These are phyloP conservation scores for Candida nitratophila DNA, from an alignment of 805 yeast genomes.

Conservation along the genomic window DNA sequence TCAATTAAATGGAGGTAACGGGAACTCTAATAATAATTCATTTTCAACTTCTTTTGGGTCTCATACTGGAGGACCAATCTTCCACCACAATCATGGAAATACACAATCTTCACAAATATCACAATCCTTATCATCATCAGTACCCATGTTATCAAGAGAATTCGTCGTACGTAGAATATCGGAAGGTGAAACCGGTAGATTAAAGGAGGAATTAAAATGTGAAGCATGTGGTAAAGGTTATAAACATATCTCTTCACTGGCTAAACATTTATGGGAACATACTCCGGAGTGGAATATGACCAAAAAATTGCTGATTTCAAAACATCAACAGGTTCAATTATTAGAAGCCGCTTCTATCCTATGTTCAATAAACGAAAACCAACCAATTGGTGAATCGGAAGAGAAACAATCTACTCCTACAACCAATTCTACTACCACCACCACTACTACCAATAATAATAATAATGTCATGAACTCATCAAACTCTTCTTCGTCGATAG, in stretches of 20 bases:
- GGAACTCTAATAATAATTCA: neutral
- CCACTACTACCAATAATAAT: neutral
- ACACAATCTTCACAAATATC: neutral
- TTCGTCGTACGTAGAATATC: conserved; percentile 78
- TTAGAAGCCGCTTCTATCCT: conserved; percentile 72
- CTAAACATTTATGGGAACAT: conserved; percentile 89
- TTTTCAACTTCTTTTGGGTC: conserved; percentile 1
- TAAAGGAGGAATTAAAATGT: conserved; percentile 78
- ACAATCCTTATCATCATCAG: neutral
- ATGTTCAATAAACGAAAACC: conserved; percentile 18
- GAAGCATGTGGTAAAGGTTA: conserved; percentile 91
- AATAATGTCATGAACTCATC: neutral
- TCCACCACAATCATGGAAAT: conserved; percentile 12
- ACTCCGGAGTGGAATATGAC: conserved; percentile 93
- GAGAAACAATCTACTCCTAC: conserved; percentile 1
- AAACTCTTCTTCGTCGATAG: conserved; percentile 3
- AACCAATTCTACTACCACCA: neutral
- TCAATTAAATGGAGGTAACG: too few species aligned
- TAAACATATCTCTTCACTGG: conserved; percentile 81
- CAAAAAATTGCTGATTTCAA: conserved; percentile 70
- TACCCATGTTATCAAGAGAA: conserved; percentile 40
- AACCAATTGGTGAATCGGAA: neutral
- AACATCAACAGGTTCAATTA: conserved; percentile 82
- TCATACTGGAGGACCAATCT: conserved; percentile 20
- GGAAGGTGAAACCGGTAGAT: conserved; percentile 81